Evolutionary conservation across 768 basidiomycete species (phyloP).

Genomic region (Naematelia aurantialba): DNA sequence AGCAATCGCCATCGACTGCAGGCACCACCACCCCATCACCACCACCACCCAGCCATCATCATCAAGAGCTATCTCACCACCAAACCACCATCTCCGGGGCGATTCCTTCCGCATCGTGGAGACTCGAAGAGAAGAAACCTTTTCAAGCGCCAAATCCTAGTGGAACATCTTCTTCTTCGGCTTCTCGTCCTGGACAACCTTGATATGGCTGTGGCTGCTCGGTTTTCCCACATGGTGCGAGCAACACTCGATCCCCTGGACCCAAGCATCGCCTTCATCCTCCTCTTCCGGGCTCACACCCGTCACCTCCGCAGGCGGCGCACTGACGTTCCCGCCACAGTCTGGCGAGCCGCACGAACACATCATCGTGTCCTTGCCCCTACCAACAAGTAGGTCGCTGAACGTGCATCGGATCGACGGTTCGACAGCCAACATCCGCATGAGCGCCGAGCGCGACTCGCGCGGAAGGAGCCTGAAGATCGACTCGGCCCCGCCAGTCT

Average conservation of each 20-base stretch:
- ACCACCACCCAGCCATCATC: too few species aligned
- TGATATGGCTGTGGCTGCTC: conserved; percentile 43
- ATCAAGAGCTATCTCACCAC: too few species aligned
- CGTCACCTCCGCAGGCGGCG: conserved; percentile 53
- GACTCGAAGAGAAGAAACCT: too few species aligned
- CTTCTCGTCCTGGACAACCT: conserved; percentile 47
- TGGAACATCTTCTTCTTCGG: conserved; percentile 50
- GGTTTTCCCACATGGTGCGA: conserved; percentile 31
- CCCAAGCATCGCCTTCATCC: conserved; percentile 83
- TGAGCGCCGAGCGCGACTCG: conserved; percentile 81
- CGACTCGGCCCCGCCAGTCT: conserved; percentile 73
- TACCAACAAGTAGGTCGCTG: conserved; percentile 80
- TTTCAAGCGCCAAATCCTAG: too few species aligned
- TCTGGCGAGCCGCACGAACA: conserved; percentile 66
- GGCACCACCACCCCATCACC: too few species aligned
- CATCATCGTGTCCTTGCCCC: conserved; percentile 69
- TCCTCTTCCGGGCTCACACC: conserved; percentile 33
- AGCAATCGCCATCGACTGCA: too few species aligned
- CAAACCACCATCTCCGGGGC: too few species aligned
- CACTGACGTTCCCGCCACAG: conserved; percentile 53
- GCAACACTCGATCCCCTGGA: conserved; percentile 61
- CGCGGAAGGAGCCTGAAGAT: conserved; percentile 94
- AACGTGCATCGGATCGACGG: conserved; percentile 84
- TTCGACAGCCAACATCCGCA: conserved; percentile 90
- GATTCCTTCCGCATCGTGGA: background rate